Percentiles rank a stretch among this genome's conserved stretches.
phyloP scores from a whole-genome alignment of 768 basidiomycete species.

The Epithele typhae region DNA sequence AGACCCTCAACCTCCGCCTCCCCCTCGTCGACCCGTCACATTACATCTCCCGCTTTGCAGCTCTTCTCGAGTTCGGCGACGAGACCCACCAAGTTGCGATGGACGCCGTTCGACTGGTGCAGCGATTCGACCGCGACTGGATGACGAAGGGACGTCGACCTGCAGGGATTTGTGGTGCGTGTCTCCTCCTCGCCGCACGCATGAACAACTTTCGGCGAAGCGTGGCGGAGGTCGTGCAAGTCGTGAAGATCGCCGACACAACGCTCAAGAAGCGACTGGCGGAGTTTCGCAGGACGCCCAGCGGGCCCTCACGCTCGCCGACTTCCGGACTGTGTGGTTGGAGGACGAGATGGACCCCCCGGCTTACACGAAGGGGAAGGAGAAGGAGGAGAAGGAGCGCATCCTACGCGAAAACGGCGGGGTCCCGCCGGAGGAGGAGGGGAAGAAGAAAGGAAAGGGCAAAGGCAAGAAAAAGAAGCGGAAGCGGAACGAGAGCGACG shows the following conservation, averaged over 20 bases:
- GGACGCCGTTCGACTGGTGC: conserved; percentile 90
- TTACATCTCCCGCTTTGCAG: conserved; percentile 93
- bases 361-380: conserved; percentile 75
- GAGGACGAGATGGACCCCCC: conserved; percentile 92
- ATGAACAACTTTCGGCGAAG: conserved; percentile 98
- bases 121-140: conserved; percentile 95
- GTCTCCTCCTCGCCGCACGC: conserved; percentile 88
- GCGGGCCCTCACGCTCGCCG: conserved; percentile 82
- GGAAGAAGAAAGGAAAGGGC: conserved; percentile 29
- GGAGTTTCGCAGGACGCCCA: conserved; percentile 90
- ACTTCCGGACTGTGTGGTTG: conserved; percentile 88
- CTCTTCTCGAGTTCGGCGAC: conserved; percentile 93
- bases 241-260: conserved; percentile 97
- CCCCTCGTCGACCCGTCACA: conserved; percentile 94
- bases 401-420: conserved; percentile 28
- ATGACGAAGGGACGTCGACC: conserved; percentile 94
- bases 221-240: conserved; percentile 94
- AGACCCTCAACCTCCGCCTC: conserved; percentile 76
- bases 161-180: conserved; percentile 96
- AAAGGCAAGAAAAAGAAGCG: conserved; percentile 32
- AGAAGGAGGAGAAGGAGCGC: conserved; percentile 58
- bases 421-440: conserved; percentile 24
- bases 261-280: conserved; percentile 91
- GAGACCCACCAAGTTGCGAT: conserved; percentile 89
- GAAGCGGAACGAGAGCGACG: conserved; percentile 38